Conservation (phyloP, 352 stramenopile genomes). For the Discostella stelligera region DNA sequence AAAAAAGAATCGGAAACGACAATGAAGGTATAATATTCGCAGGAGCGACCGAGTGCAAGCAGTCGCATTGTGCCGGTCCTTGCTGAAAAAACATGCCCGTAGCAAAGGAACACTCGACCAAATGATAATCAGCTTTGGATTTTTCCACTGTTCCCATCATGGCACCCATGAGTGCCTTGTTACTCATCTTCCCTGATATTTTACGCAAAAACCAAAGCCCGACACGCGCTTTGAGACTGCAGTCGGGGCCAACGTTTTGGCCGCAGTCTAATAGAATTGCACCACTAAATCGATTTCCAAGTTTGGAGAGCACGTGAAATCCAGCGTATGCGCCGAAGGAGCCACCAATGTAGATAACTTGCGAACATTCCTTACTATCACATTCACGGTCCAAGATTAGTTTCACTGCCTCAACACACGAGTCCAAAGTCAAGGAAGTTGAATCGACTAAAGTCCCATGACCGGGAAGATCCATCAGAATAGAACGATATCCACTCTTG, state of each 20-base stretch:
- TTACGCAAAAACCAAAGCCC: slow-evolving; percentile 52
- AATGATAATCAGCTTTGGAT: slow-evolving; percentile 57
- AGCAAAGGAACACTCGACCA: slow-evolving; percentile 51
- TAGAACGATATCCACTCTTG: slow-evolving; percentile 46
- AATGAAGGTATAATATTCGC: slow-evolving; percentile 56
- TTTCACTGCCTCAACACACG: slow-evolving; percentile 40
- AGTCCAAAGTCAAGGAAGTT: slow-evolving; percentile 45
- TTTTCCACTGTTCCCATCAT: slow-evolving; percentile 56
- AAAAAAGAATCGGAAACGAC: slow-evolving; percentile 65
- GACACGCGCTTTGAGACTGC: slow-evolving; percentile 56
- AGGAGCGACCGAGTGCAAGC: slow-evolving; percentile 55
- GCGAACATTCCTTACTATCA: slow-evolving; percentile 22
- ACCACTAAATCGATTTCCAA: slow-evolving; percentile 46
- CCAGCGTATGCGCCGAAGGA: slow-evolving; percentile 64
- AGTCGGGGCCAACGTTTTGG: slow-evolving; percentile 68
- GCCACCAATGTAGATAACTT: slow-evolving; percentile 59
- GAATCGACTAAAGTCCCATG: slow-evolving; percentile 56
- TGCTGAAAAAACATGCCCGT: slow-evolving; percentile 67
- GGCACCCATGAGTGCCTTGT: slow-evolving; percentile 46
- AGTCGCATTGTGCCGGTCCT: slow-evolving; percentile 45
- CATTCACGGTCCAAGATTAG: slow-evolving; percentile 44
- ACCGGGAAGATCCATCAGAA: slow-evolving; percentile 59
- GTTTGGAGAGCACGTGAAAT: slow-evolving; percentile 56
- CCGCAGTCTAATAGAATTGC: slow-evolving; percentile 67
- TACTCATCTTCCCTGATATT: slow-evolving; percentile 40